These are phyloP conservation scores for Sarocladium brachiariae DNA, from an alignment of 2,329 filamentous ascomycete species.

Conservation along the genomic window DNA sequence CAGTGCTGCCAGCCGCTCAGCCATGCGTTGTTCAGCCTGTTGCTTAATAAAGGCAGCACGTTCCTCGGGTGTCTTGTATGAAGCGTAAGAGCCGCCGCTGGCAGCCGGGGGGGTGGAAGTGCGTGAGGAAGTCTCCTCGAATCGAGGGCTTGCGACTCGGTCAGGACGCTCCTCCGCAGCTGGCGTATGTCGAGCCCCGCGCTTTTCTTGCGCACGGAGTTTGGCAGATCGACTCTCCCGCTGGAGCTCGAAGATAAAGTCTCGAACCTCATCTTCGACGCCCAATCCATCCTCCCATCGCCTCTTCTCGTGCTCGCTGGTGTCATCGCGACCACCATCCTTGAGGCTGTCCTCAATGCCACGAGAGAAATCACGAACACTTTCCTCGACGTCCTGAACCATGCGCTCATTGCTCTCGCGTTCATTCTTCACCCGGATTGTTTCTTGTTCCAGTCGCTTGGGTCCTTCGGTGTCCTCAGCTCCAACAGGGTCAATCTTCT, in stretches of 20 bases:
- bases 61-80: conserved; percentile 88
- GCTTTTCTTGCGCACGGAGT: conserved; percentile 54
- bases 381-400: conserved; percentile 95
- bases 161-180: conserved; percentile 37
- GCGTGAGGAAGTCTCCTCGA: conserved; percentile 47
- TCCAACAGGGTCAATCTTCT: conserved; percentile 59
- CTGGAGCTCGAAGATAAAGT: conserved; percentile 96
- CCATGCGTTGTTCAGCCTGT: conserved; percentile 94
- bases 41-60: conserved; percentile 94
- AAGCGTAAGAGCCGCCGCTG: conserved; percentile 61
- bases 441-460: conserved; percentile 85
- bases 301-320: conserved; percentile 81
- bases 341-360: conserved; percentile 84
- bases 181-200: conserved; percentile 34
- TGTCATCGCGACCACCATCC: conserved; percentile 66
- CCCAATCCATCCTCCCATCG: conserved; percentile 95
- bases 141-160: conserved; percentile 34
- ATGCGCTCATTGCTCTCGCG: conserved; percentile 93
- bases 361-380: conserved; percentile 78
- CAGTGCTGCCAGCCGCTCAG: conserved; percentile 86
- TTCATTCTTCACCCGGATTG: conserved; percentile 69
- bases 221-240: conserved; percentile 73
- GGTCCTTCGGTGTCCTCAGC: conserved; percentile 73
- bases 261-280: conserved; percentile 92
- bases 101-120: conserved; percentile 38